These are phyloP conservation scores for Penicillium polonicum DNA, from an alignment of 2,329 filamentous ascomycete species.

Conservation along the genomic window DNA sequence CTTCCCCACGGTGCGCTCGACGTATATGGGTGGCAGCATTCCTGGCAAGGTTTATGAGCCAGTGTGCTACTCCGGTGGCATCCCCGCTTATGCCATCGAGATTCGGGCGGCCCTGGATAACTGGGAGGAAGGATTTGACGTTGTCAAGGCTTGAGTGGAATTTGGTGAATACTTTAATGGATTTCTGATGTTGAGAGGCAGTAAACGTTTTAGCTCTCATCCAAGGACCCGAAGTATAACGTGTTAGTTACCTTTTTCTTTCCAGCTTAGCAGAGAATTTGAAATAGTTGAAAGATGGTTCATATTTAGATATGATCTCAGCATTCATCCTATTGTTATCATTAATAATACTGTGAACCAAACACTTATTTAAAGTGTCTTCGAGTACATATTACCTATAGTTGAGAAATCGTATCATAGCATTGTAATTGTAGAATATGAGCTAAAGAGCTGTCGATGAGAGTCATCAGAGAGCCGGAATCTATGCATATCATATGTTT, in stretches of 20 bases:
- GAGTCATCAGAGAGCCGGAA: too few relatives aligned
- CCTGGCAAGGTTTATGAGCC: conserved; percentile 56
- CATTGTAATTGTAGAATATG: too few relatives aligned
- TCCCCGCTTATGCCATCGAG: conserved; percentile 16
- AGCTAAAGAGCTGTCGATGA: too few relatives aligned
- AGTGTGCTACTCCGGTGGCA: conserved; percentile 43
- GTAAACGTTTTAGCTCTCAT: neutral
- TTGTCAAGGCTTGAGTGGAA: neutral
- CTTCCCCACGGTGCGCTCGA: conserved; percentile 52
- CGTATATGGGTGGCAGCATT: conserved; percentile 58
- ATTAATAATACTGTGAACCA: too few relatives aligned
- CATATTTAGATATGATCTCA: neutral
- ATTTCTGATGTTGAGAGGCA: neutral
- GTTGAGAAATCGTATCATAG: too few relatives aligned
- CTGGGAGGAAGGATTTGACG: conserved; percentile 11
- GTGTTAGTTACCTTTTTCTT: neutral
- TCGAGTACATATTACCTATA: too few relatives aligned
- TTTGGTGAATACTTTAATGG: too few relatives aligned
- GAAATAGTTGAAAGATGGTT: neutral
- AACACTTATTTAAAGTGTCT: neutral
- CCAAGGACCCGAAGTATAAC: neutral
- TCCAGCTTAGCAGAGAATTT: too few relatives aligned
- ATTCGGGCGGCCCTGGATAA: conserved; percentile 9
- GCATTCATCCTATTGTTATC: neutral
- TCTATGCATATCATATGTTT: too few relatives aligned